Percentiles rank a stretch among this genome's conserved stretches.
These are phyloP conservation scores for Chlamydomonas applanata DNA, from an alignment of 139 green algal species.

Conservation along the genomic window DNA sequence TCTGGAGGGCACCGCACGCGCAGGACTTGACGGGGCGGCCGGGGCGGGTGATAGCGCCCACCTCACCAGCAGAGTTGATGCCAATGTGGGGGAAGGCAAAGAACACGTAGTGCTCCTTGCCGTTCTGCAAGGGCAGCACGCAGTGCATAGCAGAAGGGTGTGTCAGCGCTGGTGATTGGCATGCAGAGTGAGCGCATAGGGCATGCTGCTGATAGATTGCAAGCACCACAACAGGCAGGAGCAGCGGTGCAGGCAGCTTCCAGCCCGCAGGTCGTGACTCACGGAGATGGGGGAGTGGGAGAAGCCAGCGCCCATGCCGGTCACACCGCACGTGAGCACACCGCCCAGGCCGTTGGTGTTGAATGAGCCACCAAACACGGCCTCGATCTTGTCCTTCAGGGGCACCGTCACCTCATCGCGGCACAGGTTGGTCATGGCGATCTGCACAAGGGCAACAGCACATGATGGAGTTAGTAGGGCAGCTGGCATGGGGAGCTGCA, in stretches of 20 bases:
- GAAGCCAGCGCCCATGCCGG: constrained; percentile 40
- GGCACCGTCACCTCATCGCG: constrained; percentile 77
- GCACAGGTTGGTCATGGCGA: constrained; percentile 83
- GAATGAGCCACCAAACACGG: constrained; percentile 72
- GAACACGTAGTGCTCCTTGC: constrained; percentile 78
- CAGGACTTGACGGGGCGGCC: constrained; percentile 47
- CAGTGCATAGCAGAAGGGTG: background rate
- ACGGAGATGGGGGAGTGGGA: constrained; percentile 26
- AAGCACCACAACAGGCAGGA: background rate
- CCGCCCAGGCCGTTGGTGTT: constrained; percentile 82
- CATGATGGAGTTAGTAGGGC: too few species aligned
- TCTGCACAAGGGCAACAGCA: background rate
- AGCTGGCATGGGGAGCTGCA: background rate
- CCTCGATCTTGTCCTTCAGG: constrained; percentile 77
- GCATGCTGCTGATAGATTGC: background rate
- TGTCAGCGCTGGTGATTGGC: too few species aligned
- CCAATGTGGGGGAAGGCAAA: constrained; percentile 85
- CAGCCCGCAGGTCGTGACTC: background rate
- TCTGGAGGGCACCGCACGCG: constrained; percentile 73
- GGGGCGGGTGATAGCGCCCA: constrained; percentile 63
- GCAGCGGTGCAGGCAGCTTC: background rate
- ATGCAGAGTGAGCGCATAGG: too few species aligned
- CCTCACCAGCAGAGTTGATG: constrained; percentile 53
- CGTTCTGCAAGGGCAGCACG: constrained; percentile 8
- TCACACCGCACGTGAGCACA: constrained; percentile 74